Base-by-base conservation (phyloP, 116 monocot genomes). In the Papilionanthe hybrid region DNA sequence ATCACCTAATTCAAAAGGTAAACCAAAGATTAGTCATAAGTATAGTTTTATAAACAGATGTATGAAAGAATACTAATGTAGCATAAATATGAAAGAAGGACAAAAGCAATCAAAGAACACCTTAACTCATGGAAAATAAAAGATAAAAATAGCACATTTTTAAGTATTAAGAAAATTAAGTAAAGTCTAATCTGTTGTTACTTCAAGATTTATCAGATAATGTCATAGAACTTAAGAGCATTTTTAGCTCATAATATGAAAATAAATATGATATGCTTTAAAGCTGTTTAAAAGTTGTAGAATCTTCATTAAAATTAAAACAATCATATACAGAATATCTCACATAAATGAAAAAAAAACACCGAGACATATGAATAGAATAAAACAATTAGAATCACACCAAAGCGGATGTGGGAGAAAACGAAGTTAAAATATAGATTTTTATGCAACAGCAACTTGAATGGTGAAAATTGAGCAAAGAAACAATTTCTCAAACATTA, bases 1-100 rank as follows among this genome's bases (percentile, higher is more conserved):
- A 77, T 86, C 81, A 73, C 76, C 90, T 87, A 78, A 60, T 83
- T 42, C 44, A 75, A 83, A 44, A 73, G 73, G n/a, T 32, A 44
- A 73, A n/a, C 15, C 73, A 20, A 44, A 11, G 44, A 22, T n/a
- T 6, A 42, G 73, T 44, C n/a, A 22, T 13, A 29, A 37, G 71
- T 37, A 9, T 5, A 15, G 28, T 37, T 37, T 12, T 71, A 32
- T 32, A 19, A 71, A 3, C 18, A 18, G 15, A 28, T 71, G 32
- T 15, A 53, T 53, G 29, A 53, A 53, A 53, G 0, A 12, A 71
- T 17, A 41, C 7, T 37, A 32, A 71, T 71, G 30, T 71, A 71
- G 41, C 71, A 32, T 32, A 71, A 4, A 32, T 17, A 37, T 25
- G 25, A 11, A 60, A 23, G 17, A 25, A 66, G n/a, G 13, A 27